Evolutionary conservation across 169 alveolate genomes (phyloP), one percentile per base, ranked within the genome.

Genomic region (Eimeria maxima): DNA sequence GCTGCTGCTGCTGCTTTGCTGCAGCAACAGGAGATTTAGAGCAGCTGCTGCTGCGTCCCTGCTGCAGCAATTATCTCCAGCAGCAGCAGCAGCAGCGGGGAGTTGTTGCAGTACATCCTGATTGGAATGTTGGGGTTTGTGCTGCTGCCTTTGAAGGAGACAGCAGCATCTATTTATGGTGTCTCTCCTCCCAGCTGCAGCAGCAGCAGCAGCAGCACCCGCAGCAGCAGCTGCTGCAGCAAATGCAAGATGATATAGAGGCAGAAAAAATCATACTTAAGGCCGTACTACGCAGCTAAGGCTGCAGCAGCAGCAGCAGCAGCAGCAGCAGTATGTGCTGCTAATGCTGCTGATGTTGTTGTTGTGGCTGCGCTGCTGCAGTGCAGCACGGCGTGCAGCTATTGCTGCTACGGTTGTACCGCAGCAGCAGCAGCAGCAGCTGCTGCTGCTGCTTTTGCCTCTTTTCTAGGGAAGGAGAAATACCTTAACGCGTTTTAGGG

Each of bases 41-140:
- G 84, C 84, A 73, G 84, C 84, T 73, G 84, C 84, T 73, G 84
- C 84, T 73, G 45, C 84, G 84, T 47, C 84, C 84, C 84, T 73
- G 84, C 84, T 73, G 84, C 84, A 73, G 84, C 84, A 73, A 42
- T 13, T 7, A 42, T 22, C 22, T 24, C 45, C 84, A 73, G 84
- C 84, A 33, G 84, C 45, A 42, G 45, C 50, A 42, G 22, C 24
- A n/a, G 38, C 63, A 53, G 3, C 63, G 63, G 63, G 63, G 63
- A 16, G 63, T 53, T 53, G 84, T 73, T 38, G 84, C 84, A 33
- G 84, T 73, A 20, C 84, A 73, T 7, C 84, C 84, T 22, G 84
- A 73, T 47, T 73, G 84, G 84, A 29, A 73, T 73, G 53, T 73
- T 0, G 84, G 84, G 18, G 50, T 73, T n/a, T 27, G 57, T 38